Evolutionary conservation across 495 filamentous ascomycete species (phyloP), one percentile per base, ranked within the genome.

Genomic region (Penicillium herquei): DNA sequence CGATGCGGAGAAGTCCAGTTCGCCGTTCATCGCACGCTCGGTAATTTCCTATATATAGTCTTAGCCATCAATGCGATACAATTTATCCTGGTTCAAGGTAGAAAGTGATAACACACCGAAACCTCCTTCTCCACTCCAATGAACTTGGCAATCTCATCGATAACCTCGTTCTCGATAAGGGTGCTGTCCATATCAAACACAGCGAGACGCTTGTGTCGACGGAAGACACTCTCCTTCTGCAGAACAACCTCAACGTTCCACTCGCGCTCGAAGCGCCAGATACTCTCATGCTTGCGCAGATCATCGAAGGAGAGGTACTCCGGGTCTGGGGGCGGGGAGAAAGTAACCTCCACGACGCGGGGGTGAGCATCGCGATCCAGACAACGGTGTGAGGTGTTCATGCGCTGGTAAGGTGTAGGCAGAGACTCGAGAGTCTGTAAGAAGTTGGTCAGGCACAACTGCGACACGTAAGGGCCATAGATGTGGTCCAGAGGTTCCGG

Each of bases 111-210:
- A 60, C 77, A 52, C 67, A 80, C 80, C 18, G 84, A 81, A 59
- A 91, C 87, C 59, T 84, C 56, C 51, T 81, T 80, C 60, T 86
- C 87, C 10, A 92, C 81, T 42, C 89, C 89, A 49, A 94, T 84
- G 32, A 85, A 85, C 34, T 85, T 83, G 17, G 94, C 94, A 51
- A 98, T 87, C 63, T 97, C 85, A 63, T 98, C 94, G 63, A 98
- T 96, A 18, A 96, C 90, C 75, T 98, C 94, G 66, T 98, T 91
- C 54, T 92, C 84, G 61, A 98, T 97, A 52, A 98, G 79, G 0
- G 94, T 98, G 56, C 87, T 91, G 70, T 98, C 94, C 94, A 98
- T 98, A 66, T 98, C 94, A 62, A 98, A 98, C 26, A 96, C 85
- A 2, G 89, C 92, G 6, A 98, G 75, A 3, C 89, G 85, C 65